Evolutionary conservation across 345 rosid genomes (phyloP).

Genomic region (Salix dunnii): DNA sequence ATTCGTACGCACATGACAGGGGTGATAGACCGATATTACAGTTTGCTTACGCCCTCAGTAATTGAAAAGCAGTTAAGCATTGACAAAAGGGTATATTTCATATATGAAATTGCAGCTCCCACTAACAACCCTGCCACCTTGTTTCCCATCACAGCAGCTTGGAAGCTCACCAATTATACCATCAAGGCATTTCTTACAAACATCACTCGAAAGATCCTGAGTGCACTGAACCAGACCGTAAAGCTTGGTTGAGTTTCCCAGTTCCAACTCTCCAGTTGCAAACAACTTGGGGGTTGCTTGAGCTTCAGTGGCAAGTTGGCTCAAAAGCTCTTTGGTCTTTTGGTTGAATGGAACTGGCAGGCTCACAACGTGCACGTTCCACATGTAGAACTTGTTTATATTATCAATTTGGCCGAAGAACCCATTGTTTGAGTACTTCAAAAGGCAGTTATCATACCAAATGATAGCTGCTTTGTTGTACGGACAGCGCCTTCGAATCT

Average conservation of each 20-base stretch:
- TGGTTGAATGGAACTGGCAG: neutral
- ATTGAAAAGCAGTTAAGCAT: neutral
- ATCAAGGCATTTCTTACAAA: constrained; percentile 7
- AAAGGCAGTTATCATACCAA: constrained; percentile 11
- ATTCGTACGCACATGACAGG: too few relatives aligned
- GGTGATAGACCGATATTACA: neutral
- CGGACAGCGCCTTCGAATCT: constrained; percentile 1
- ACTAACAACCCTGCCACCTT: constrained; percentile 7
- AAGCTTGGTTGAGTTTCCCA: neutral
- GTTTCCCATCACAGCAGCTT: constrained; percentile 3
- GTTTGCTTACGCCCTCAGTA: too few relatives aligned
- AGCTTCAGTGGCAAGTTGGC: neutral
- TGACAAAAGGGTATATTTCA: constrained; percentile 5
- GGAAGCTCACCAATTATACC: neutral
- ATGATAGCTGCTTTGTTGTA: neutral
- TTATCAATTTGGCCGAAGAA: constrained; percentile 9
- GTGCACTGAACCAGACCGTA: constrained; percentile 3
- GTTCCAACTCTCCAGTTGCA: neutral
- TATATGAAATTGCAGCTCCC: constrained; percentile 3
- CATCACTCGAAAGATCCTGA: neutral
- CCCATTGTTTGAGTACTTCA: constrained; percentile 3
- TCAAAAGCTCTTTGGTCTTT: neutral
- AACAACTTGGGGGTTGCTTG: neutral
- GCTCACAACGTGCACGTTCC: neutral
- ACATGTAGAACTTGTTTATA: neutral